phyloP scores from a whole-genome alignment of 1,139 yeast species.

The Saccharomycopsis phalli region DNA sequence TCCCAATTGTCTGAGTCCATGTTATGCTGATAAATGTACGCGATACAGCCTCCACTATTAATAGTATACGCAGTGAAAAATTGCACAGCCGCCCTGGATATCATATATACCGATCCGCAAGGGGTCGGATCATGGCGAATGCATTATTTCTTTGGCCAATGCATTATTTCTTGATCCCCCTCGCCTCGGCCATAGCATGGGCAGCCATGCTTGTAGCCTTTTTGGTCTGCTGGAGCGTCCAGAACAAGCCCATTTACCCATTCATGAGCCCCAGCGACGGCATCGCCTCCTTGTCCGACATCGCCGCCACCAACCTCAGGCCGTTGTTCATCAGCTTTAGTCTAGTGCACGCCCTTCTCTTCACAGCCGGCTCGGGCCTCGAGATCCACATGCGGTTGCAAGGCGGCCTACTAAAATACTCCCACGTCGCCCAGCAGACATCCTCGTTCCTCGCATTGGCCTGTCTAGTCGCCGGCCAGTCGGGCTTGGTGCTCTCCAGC shows the following conservation, averaged over 20 bases:
- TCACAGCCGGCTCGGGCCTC: slow-evolving; percentile 53
- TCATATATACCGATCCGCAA: too few relatives aligned
- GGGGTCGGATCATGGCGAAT: too few relatives aligned
- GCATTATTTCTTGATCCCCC: slow-evolving; percentile 38
- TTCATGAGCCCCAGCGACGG: slow-evolving; percentile 42
- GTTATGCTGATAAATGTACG: too few relatives aligned
- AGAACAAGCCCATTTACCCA: slow-evolving; percentile 65
- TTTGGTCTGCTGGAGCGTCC: slow-evolving; percentile 63
- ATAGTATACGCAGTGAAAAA: too few relatives aligned
- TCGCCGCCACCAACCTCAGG: slow-evolving; percentile 78
- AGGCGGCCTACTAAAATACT: slow-evolving; percentile 45
- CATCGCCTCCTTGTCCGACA: slow-evolving; percentile 72
- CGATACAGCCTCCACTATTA: too few relatives aligned
- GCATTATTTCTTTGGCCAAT: too few relatives aligned
- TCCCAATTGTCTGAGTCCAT: too few relatives aligned
- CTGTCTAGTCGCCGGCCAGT: slow-evolving; percentile 29
- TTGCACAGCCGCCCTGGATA: too few relatives aligned
- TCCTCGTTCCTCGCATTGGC: not conserved
- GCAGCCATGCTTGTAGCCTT: slow-evolving; percentile 73
- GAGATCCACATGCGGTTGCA: slow-evolving; percentile 48
- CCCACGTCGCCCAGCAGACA: not conserved
- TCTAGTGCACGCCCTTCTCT: slow-evolving; percentile 71
- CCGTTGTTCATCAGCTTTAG: slow-evolving; percentile 79
- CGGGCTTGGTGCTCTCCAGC: slow-evolving; percentile 68
- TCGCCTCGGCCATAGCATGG: slow-evolving; percentile 52